Evolutionary conservation across 2,329 filamentous ascomycete genomes (phyloP), one percentile per base, ranked within the genome.

Genomic region (Bretziella fagacearum): DNA sequence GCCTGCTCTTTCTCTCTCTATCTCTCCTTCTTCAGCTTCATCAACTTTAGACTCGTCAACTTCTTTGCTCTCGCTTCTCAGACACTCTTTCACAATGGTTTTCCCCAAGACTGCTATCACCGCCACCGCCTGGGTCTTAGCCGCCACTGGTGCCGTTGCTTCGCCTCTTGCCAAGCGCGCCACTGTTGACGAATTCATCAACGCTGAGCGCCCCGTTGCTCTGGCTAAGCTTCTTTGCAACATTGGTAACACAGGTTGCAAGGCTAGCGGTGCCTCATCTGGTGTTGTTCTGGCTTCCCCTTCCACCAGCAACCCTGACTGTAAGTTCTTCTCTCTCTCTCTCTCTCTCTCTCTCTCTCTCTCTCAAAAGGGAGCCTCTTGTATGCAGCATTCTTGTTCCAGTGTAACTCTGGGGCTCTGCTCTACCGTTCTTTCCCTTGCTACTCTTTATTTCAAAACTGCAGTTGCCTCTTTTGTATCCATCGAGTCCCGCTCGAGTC

Each of bases 281-380:
- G 74, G 74, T 2, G 56, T 70, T 27, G 70, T 78, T 13, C 62
- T 79, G 55, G 75, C 75, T 13, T 70, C 68, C 35, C 75, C 75
- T 3, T 71, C 67, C 52, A 70, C 61, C 29, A 53, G 53, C 13
- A 62, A 70, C 44, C 75, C 74, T 4, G 64, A 75, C 54, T 79
- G 73, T 77, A 60, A 62, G 69, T 58, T 13, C 32, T 33, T 25
- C 13, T 26, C 27, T 15, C 2, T 3, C 13, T 27, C 18, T n/a
- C n/a, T n/a, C n/a, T n/a, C n/a, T n/a, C n/a, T n/a, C n/a, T n/a
- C n/a, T n/a, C n/a, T n/a, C n/a, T n/a, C n/a, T n/a, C n/a, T n/a
- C n/a, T n/a, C n/a, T n/a, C n/a, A n/a, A n/a, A n/a, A n/a, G n/a
- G n/a, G n/a, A n/a, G n/a, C 26, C 17, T 44, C 3, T 17, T 17